Evolutionary conservation across 2,329 filamentous ascomycete species (phyloP), one percentile per base, ranked within the genome.

Genomic region (Didymella pinodella): DNA sequence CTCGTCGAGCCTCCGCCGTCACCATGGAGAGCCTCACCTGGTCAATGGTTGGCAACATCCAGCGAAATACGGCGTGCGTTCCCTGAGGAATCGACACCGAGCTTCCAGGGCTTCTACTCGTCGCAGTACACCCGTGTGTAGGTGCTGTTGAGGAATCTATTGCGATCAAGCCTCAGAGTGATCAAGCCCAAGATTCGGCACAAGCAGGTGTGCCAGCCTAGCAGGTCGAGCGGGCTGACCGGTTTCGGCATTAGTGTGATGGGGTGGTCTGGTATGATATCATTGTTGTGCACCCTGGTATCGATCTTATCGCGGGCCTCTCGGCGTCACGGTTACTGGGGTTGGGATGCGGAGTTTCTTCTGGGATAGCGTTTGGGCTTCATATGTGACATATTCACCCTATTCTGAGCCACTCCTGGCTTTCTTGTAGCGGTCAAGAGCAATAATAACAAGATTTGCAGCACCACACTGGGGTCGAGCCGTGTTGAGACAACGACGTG

Each of bases 1-100:
- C 64, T 77, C 38, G 65, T 75, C 26, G 67, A 74, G 32, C 65
- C 68, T 11, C 55, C 38, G 14, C 46, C 29, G 18, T 47, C 57
- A 20, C 64, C 60, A 38, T 63, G 59, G 11, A 56, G 57, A 14
- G 58, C 49, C 10, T 49, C 63, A 32, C 31, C 31, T 14, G 31
- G 31, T 32, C 31, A 16, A 32, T 32, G 31, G 31, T 14, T 32
- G 31, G 11, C 31, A 4, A 32, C 3, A 5, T 11, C 32, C 4
- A 36, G 32, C 32, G 16, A 36, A 18, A 36, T 8, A 36, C 32
- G 16, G 14, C 32, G 16, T 36, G 32, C 16, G 7, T 36, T 36
- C 32, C 32, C 32, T 25, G 60, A 62, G 20, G 64, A 69, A 41
- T 34, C 67, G 36, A 55, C 68, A 12, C 54, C 52, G 10, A 62